Conservation (phyloP, 129 eudicot species). For the Chrysanthemum makinoi region DNA sequence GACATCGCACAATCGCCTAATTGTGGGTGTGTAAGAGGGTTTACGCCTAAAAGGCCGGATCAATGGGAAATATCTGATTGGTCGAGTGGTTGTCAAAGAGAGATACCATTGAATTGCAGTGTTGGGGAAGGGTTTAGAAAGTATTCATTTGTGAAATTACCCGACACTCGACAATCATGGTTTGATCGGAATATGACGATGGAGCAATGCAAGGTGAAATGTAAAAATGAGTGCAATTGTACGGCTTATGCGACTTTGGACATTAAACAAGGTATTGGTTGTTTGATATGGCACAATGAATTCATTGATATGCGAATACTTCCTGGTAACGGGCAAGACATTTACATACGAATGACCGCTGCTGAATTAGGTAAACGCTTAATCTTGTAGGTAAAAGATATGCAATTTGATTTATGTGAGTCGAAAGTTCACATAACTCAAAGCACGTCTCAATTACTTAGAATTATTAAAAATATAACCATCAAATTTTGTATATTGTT, state of each 20-base stretch:
- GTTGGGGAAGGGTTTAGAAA: slow-evolving; percentile 20
- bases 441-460: neutral
- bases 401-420: neutral
- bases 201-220: slow-evolving; percentile 29
- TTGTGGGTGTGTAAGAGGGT: slow-evolving; percentile 28
- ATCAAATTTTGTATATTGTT: neutral
- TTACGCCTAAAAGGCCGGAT: neutral
- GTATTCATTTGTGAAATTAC: slow-evolving; percentile 21
- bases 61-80: slow-evolving; percentile 3
- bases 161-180: slow-evolving; percentile 32
- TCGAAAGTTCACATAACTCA: neutral
- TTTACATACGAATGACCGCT: slow-evolving; percentile 25
- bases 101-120: neutral
- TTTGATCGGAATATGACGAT: slow-evolving; percentile 25
- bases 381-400: neutral
- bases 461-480: neutral
- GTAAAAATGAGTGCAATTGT: slow-evolving; percentile 34
- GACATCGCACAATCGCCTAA: neutral
- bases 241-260: slow-evolving; percentile 35
- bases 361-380: slow-evolving; percentile 14
- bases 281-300: slow-evolving; percentile 32
- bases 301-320: slow-evolving; percentile 26
- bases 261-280: slow-evolving; percentile 25
- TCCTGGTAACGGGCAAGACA: slow-evolving; percentile 22
- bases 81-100: slow-evolving; percentile 9